Evolutionary conservation across 2,329 filamentous ascomycete genomes (phyloP).

Genomic region (Phaeosphaeria sp.): DNA sequence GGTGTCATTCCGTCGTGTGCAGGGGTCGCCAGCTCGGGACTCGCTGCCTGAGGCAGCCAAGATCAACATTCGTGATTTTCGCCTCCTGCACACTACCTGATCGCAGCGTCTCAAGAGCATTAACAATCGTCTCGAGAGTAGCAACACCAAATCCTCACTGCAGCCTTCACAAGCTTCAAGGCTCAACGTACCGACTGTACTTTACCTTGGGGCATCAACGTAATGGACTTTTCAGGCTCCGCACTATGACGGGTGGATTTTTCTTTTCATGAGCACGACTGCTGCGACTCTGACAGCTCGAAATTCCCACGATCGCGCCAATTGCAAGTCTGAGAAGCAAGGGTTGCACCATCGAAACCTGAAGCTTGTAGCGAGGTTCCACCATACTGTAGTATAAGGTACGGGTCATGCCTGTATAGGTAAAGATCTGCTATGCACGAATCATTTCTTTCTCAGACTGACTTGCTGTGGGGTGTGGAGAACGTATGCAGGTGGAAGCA

Average conservation of each 20-base stretch:
- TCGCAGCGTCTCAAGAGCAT: no score
- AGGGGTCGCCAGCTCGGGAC: constrained; percentile 5
- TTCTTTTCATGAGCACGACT: neutral
- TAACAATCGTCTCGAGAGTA: no score
- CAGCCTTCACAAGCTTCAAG: no score
- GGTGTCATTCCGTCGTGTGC: constrained; percentile 8
- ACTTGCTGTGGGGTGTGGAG: constrained; percentile 15
- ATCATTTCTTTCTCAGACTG: constrained; percentile 3
- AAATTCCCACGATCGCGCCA: neutral
- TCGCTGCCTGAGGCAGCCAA: constrained; percentile 6
- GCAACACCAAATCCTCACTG: neutral
- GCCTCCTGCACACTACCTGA: neutral
- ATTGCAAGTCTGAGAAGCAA: neutral
- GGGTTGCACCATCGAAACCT: neutral
- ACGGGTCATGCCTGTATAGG: constrained; percentile 13
- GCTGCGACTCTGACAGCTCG: neutral
- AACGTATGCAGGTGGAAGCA: constrained; percentile 1
- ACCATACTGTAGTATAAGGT: constrained; percentile 3
- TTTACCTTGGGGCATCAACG: no score
- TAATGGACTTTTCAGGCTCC: no score
- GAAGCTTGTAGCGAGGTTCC: neutral
- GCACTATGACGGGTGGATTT: neutral
- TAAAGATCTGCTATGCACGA: constrained; percentile 14
- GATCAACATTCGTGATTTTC: constrained; percentile 13
- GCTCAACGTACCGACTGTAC: no score